Evolutionary conservation across 805 yeast species (phyloP), one percentile per base, ranked within the genome.

Genomic region (Candida incommunis): DNA sequence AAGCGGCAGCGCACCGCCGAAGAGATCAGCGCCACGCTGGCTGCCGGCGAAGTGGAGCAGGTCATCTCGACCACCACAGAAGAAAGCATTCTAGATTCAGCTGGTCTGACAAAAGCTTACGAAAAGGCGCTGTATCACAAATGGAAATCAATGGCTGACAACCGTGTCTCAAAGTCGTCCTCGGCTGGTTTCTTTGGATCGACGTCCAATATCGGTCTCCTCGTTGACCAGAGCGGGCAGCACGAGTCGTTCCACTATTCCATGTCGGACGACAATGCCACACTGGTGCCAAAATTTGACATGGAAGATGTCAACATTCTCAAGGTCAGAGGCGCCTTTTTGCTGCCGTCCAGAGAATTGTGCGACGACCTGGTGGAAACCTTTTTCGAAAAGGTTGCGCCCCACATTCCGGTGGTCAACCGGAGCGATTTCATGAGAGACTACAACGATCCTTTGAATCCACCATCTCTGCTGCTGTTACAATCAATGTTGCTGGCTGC

Each of bases 401-500:
- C 87, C 1, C 59, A 73, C 34, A 70, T 76, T 59, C 94, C 94
- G 2, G 71, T 82, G 22, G 61, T 84, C 41, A 76, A 81, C 61
- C 67, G 79, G 44, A 65, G 74, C 0, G 69, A 70, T 56, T 84
- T 84, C 59, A 67, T 80, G 75, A 59, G 64, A 41, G 70, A 71
- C 47, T 75, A 76, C 54, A 69, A 70, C 51, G 75, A 78, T 22
- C 65, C 74, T 1, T 56, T 68, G 16, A 72, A 76, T 52, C 75
- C 74, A 25, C 83, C 83, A 4, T 76, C 85, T 25, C 60, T 82
- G 35, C 58, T 75, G 25, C 67, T 84, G 62, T 59, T 80, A n/a
- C 87, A 82, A 54, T 72, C 85, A 1, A 77, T 84, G 11, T 63
- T 82, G 34, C 67, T 81, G 42, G 79, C 82, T 21, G 90, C 88